Percentiles rank a stretch among this genome's conserved stretches.
phyloP scores from a whole-genome alignment of 2,329 filamentous ascomycete species.

The Didymella sp. region DNA sequence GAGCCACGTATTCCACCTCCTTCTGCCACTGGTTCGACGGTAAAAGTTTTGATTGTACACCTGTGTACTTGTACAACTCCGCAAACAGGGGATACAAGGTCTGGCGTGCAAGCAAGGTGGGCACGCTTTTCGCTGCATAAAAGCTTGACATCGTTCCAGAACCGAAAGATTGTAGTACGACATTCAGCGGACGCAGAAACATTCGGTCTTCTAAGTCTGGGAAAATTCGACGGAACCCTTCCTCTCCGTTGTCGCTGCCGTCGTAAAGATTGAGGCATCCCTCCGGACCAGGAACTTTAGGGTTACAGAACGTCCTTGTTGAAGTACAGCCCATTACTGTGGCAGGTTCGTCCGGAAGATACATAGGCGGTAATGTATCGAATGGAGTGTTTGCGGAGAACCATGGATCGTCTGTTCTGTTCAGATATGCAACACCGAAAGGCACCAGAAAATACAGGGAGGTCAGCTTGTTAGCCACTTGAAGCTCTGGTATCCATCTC shows the following conservation, averaged over 20 bases:
- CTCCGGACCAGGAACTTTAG: not conserved
- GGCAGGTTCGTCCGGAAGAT: not conserved
- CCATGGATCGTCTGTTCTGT: constrained; percentile 5
- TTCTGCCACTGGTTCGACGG: constrained; percentile 9
- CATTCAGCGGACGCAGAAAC: not conserved
- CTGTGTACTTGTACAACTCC: not conserved
- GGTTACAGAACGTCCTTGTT: not conserved
- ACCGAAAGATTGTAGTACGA: not conserved
- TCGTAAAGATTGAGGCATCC: not conserved
- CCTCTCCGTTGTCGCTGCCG: not conserved
- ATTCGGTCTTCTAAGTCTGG: not conserved
- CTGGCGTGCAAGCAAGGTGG: constrained; percentile 2
- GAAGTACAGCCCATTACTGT: not conserved
- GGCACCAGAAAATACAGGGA: not conserved
- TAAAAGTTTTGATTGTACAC: not conserved
- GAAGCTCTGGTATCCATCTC: not conserved
- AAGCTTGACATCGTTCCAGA: not conserved
- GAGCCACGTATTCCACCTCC: not conserved
- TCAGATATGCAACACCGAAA: not conserved
- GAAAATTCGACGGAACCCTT: not conserved
- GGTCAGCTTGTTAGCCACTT: not conserved
- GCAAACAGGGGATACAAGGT: not conserved
- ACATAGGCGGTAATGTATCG: not conserved
- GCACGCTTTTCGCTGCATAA: not conserved
- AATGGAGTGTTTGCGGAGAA: constrained; percentile 2